phyloP scores from a whole-genome alignment of 192 early-diverging fungal species.

The Chytriomyces confervae region DNA sequence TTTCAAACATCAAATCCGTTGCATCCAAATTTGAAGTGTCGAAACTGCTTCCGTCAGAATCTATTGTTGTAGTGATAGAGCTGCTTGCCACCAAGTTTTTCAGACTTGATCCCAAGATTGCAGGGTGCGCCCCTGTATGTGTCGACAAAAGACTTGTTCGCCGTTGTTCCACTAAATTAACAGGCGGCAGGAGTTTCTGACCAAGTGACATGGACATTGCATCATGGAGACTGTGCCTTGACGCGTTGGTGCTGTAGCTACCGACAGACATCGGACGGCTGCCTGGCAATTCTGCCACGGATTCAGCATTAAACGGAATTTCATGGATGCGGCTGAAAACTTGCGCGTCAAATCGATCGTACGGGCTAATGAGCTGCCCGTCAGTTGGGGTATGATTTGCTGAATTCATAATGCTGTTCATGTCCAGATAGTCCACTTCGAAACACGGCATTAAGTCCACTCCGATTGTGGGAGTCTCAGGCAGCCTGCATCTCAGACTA shows the following conservation, averaged over 20 bases:
- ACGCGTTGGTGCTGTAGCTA: slow-evolving; percentile 16
- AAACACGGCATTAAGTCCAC: slow-evolving; percentile 40
- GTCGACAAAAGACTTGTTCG: slow-evolving; percentile 9
- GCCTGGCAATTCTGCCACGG: not conserved
- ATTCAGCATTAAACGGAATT: slow-evolving; percentile 14
- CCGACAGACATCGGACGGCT: not conserved
- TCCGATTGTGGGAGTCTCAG: slow-evolving; percentile 84
- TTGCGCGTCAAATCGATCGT: not conserved
- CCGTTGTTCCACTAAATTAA: not conserved
- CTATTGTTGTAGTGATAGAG: not conserved
- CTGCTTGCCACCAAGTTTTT: not conserved
- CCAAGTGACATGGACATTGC: not conserved
- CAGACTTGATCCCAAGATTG: not conserved
- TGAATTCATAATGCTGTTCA: not conserved
- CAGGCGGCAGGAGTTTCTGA: slow-evolving; percentile 7
- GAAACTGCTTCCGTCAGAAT: not conserved
- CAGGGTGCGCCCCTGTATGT: not conserved
- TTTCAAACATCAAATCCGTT: slow-evolving; percentile 11
- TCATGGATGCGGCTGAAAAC: not conserved
- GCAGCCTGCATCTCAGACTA: slow-evolving; percentile 77
- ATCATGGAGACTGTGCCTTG: slow-evolving; percentile 1
- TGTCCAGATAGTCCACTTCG: slow-evolving; percentile 13
- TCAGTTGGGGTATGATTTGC: not conserved
- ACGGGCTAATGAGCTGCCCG: not conserved
- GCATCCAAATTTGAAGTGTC: not conserved